Conservation (phyloP, 2,329 filamentous ascomycete genomes). For the Diaporthe ampelina region DNA sequence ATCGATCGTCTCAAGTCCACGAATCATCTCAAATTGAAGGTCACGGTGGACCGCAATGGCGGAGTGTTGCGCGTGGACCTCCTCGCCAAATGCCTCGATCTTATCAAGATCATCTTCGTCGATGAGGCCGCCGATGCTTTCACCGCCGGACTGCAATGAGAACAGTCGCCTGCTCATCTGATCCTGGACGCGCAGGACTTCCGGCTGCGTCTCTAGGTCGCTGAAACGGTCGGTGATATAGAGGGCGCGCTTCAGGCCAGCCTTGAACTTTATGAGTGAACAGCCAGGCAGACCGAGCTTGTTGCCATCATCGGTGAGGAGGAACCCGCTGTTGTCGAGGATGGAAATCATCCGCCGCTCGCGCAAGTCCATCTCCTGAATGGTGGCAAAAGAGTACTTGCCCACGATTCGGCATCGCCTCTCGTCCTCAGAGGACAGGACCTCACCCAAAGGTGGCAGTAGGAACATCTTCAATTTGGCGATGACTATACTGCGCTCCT, state of each 20-base stretch:
- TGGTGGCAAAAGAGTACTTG: constrained; percentile 32
- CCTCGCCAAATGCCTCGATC: neutral
- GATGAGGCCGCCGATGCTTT: neutral
- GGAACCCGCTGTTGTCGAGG: constrained; percentile 36
- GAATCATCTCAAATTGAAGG: constrained; percentile 13
- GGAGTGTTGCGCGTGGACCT: neutral
- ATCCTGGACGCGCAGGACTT: neutral
- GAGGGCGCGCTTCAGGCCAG: constrained; percentile 31
- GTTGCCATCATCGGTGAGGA: constrained; percentile 27
- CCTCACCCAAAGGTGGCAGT: constrained; percentile 3
- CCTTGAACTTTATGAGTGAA: constrained; percentile 35
- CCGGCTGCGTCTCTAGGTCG: constrained; percentile 27
- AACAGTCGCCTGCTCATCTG: neutral
- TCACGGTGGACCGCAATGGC: neutral
- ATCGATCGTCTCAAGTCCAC: constrained; percentile 1
- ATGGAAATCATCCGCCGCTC: constrained; percentile 35
- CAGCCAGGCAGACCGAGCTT: constrained; percentile 19
- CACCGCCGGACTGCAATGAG: neutral
- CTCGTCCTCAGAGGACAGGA: constrained; percentile 35
- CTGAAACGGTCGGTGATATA: constrained; percentile 31
- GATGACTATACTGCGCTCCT: constrained; percentile 33
- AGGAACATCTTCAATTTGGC: constrained; percentile 31
- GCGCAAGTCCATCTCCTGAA: constrained; percentile 38
- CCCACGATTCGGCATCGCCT: constrained; percentile 15
- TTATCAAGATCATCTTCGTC: neutral